These are phyloP conservation scores for Cladosporium velox DNA, from an alignment of 2,329 filamentous ascomycete species.

Conservation along the genomic window DNA sequence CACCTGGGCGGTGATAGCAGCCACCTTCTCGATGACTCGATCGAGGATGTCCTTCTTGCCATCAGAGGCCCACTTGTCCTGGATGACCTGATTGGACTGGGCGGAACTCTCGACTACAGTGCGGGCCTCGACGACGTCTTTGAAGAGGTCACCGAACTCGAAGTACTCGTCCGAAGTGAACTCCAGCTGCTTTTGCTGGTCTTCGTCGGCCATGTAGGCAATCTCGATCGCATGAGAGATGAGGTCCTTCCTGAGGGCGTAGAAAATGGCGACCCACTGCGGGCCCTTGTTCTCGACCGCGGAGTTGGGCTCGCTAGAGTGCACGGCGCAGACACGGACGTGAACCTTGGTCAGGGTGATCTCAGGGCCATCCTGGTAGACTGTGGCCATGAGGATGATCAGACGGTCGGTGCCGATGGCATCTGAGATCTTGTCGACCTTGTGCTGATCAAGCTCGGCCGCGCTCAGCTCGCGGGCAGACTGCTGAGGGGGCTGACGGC, in stretches of 20 bases:
- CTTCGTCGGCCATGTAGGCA: background rate
- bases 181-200: no score
- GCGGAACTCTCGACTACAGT: background rate
- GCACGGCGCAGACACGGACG: constrained; percentile 30
- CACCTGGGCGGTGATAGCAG: background rate
- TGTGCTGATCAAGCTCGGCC: background rate
- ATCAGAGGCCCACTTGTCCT: background rate
- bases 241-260: background rate
- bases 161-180: background rate
- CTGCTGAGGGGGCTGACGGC: no score
- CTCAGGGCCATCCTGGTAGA: constrained; percentile 23
- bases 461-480: no score
- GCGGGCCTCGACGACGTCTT: background rate
- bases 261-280: background rate
- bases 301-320: background rate
- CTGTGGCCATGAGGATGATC: background rate
- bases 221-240: background rate
- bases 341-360: constrained; percentile 22
- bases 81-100: background rate
- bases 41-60: background rate
- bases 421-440: constrained; percentile 36
- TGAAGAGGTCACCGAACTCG: background rate
- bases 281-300: background rate
- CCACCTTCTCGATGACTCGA: background rate
- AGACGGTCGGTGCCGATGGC: constrained; percentile 42